These are phyloP conservation scores for Penstemon barbatus DNA, from an alignment of 257 asterid genomes.

Conservation along the genomic window DNA sequence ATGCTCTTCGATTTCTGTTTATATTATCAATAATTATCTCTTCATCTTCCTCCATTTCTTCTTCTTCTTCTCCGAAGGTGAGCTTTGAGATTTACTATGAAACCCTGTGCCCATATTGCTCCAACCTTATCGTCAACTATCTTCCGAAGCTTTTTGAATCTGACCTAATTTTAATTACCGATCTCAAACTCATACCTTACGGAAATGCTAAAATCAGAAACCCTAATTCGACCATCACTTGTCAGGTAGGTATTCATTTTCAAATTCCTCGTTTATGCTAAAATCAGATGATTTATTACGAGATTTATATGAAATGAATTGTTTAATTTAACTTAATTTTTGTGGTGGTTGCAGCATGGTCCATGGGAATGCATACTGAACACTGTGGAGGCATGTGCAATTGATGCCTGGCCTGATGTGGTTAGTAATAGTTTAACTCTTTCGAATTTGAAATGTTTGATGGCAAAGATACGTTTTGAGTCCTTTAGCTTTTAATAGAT, in stretches of 20 bases:
- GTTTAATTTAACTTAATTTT: not conserved
- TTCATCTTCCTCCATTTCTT: constrained; percentile 25
- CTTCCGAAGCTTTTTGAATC: constrained; percentile 43
- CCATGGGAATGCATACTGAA: constrained; percentile 69
- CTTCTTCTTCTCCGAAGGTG: constrained; percentile 32
- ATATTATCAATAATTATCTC: constrained; percentile 29
- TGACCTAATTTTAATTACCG: constrained; percentile 47
- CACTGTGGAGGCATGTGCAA: constrained; percentile 90
- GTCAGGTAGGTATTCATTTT: constrained; percentile 41
- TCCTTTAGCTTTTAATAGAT: too few relatives aligned
- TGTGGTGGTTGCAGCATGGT: constrained; percentile 69
- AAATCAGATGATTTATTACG: not conserved
- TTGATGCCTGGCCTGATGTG: constrained; percentile 87
- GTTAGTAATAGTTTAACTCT: constrained; percentile 40
- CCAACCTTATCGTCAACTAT: constrained; percentile 54
- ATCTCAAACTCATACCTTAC: constrained; percentile 51
- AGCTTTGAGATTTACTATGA: constrained; percentile 49
- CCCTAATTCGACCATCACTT: constrained; percentile 38
- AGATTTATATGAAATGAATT: not conserved
- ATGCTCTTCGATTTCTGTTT: constrained; percentile 37
- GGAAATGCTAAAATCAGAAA: constrained; percentile 52
- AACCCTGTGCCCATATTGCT: constrained; percentile 56
- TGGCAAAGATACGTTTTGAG: too few relatives aligned
- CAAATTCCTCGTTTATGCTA: not conserved
- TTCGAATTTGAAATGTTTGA: too few relatives aligned